Evolutionary conservation across 1,284 basidiomycete genomes (phyloP).

Genomic region (Tilletia horrida): DNA sequence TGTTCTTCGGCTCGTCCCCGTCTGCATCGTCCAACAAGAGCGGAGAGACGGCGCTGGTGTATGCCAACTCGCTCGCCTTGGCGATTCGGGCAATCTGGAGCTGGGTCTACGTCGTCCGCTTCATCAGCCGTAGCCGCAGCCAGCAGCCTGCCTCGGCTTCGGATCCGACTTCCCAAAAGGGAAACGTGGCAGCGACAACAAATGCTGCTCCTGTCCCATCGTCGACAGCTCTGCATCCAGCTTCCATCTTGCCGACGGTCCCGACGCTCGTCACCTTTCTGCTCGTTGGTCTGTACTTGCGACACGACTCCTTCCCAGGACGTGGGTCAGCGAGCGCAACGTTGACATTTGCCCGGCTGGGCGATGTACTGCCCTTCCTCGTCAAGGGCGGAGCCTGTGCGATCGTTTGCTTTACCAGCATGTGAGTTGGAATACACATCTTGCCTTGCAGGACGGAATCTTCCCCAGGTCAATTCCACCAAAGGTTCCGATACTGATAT

Average conservation of each 20-base stretch:
- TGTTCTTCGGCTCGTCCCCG: constrained; percentile 15
- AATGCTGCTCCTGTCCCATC: background rate
- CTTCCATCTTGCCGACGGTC: background rate
- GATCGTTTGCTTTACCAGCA: background rate
- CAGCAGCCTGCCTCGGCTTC: background rate
- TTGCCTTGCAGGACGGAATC: no score
- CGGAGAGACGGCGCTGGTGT: constrained; percentile 10
- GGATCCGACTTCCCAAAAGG: background rate
- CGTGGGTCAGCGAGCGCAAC: background rate
- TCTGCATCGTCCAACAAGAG: background rate
- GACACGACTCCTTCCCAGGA: background rate
- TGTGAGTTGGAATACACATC: background rate
- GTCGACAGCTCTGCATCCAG: background rate
- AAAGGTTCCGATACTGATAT: no score
- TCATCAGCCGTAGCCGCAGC: background rate
- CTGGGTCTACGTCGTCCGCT: constrained; percentile 12
- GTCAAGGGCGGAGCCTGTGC: constrained; percentile 7
- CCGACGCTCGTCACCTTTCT: constrained; percentile 9
- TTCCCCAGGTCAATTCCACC: no score
- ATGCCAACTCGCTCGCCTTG: constrained; percentile 13
- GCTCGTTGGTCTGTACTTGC: background rate
- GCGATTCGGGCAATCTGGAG: background rate
- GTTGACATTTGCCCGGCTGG: background rate
- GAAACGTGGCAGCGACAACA: background rate
- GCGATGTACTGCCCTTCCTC: background rate